Conservation (phyloP, 1,139 yeast species). For the Suhomyces bokatorum region DNA sequence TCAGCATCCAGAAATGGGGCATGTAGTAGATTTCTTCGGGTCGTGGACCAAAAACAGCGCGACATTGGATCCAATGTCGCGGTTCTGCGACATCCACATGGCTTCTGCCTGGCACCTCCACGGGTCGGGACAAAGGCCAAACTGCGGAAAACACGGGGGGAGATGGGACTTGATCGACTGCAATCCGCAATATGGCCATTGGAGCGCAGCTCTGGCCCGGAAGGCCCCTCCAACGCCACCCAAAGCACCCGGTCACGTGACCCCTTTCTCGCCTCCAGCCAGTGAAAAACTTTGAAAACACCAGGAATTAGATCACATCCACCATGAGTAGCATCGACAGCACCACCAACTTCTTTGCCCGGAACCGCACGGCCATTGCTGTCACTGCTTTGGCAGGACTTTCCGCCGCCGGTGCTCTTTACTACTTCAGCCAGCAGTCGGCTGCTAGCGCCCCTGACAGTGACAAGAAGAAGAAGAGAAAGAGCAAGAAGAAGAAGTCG, state of each 20-base stretch:
- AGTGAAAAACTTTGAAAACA: conserved; percentile 21
- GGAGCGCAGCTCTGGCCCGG: no score
- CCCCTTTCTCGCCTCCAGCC: conserved; percentile 8
- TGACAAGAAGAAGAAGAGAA: conserved; percentile 40
- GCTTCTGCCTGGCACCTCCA: no score
- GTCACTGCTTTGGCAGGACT: conserved; percentile 63
- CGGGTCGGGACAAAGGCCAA: no score
- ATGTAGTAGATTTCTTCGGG: no score
- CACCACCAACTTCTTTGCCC: conserved; percentile 44
- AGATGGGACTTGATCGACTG: no score
- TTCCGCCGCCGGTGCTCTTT: conserved; percentile 62
- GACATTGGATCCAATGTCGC: no score
- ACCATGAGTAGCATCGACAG: conserved; percentile 13
- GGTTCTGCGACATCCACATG: no score
- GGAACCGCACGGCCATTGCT: conserved; percentile 59
- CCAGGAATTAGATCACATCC: conserved; percentile 9
- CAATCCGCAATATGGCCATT: no score
- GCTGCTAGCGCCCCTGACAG: conserved; percentile 17
- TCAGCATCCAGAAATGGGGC: no score
- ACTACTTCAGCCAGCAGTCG: conserved; percentile 27
- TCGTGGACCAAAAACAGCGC: no score
- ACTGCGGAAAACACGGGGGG: no score
- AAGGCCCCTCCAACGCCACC: neutral
- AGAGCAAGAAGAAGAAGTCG: conserved; percentile 38
- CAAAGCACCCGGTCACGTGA: conserved; percentile 6